phyloP scores from a whole-genome alignment of 1,139 yeast species.

The Sugiyamaella paludigena region DNA sequence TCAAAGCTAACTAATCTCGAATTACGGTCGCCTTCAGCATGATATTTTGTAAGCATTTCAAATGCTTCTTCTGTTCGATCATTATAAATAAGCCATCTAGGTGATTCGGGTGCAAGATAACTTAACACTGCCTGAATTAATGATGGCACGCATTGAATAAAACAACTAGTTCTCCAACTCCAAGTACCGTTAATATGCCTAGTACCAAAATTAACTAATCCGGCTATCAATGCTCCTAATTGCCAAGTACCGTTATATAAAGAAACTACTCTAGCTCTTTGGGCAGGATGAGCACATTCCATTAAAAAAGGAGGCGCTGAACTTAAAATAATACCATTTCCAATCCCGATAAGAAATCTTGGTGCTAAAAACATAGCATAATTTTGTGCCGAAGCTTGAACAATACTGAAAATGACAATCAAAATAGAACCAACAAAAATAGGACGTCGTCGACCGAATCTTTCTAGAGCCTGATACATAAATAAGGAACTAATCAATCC shows the following conservation, averaged over 20 bases:
- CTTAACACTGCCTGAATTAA: slow-evolving; percentile 53
- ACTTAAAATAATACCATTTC: slow-evolving; percentile 24
- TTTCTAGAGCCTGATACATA: no score
- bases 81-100: slow-evolving; percentile 57
- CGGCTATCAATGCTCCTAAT: slow-evolving; percentile 50
- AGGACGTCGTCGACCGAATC: slow-evolving; percentile 77
- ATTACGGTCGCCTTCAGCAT: slow-evolving; percentile 25
- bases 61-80: slow-evolving; percentile 48
- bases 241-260: slow-evolving; percentile 47
- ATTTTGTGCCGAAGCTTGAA: slow-evolving; percentile 41
- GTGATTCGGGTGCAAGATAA: slow-evolving; percentile 64
- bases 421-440: slow-evolving; percentile 27
- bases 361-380: slow-evolving; percentile 24
- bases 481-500: no score
- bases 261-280: slow-evolving; percentile 23
- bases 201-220: slow-evolving; percentile 43
- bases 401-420: slow-evolving; percentile 29
- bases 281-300: slow-evolving; percentile 24
- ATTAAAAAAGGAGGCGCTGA: slow-evolving; percentile 23
- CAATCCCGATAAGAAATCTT: slow-evolving; percentile 28
- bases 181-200: slow-evolving; percentile 30
- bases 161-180: slow-evolving; percentile 48
- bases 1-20: slow-evolving; percentile 22
- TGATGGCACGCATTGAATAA: slow-evolving; percentile 43
- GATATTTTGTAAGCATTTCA: slow-evolving; percentile 25